A percentile compares a stretch with the other conserved stretches of the same genome.
Evolutionary conservation across 768 basidiomycete genomes (phyloP).

Genomic region (Obba rivulosa): DNA sequence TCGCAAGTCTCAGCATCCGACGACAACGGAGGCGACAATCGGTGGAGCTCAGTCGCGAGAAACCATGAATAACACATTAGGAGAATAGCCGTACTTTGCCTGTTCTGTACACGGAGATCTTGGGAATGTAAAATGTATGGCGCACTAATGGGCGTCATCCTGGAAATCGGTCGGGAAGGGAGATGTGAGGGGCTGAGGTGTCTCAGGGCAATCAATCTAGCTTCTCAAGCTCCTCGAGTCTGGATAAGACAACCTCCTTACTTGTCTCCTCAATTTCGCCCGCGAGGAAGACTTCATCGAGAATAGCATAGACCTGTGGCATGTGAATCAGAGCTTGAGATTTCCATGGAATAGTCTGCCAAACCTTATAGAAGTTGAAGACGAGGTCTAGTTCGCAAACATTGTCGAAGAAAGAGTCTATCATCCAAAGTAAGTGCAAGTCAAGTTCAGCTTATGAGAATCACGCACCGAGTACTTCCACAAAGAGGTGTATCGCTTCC

Average conservation of each 20-base stretch:
- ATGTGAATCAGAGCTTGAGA: background rate
- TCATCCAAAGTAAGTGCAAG: background rate
- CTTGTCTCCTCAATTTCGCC: constrained; percentile 98
- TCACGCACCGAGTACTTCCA: constrained; percentile 86
- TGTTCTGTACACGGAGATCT: no score
- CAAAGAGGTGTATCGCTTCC: constrained; percentile 97
- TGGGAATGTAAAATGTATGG: no score
- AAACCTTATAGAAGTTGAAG: constrained; percentile 97
- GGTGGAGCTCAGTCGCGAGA: no score
- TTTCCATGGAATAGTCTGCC: constrained; percentile 3
- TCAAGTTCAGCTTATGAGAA: background rate
- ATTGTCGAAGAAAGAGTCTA: constrained; percentile 98
- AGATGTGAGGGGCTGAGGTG: background rate
- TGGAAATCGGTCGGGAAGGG: background rate
- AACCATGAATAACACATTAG: no score
- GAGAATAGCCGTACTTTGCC: no score
- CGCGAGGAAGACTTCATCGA: constrained; percentile 97
- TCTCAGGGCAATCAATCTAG: constrained; percentile 49
- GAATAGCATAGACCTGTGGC: constrained; percentile 87
- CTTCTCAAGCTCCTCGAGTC: constrained; percentile 91
- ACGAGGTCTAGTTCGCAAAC: constrained; percentile 98
- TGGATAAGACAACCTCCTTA: constrained; percentile 89
- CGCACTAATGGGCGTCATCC: no score
- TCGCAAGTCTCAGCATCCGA: no score
- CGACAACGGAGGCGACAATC: no score